phyloP scores from a whole-genome alignment of 2,329 filamentous ascomycete species.

The Fusarium zealandicum region DNA sequence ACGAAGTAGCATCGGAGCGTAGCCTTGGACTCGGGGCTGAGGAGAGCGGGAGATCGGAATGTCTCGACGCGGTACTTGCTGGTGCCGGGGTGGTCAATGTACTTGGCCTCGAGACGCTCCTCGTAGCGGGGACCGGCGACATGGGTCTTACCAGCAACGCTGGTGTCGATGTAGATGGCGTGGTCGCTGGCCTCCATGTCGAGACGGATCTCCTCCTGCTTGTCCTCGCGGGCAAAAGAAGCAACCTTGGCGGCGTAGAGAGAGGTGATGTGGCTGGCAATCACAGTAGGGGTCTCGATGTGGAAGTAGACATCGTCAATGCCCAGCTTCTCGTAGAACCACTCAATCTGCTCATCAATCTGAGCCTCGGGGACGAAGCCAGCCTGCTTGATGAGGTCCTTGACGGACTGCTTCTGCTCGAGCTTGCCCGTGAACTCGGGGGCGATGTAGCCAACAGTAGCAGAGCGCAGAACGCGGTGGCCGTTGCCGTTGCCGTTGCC shows the following conservation, averaged over 20 bases:
- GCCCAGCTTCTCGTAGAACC: constrained; percentile 98
- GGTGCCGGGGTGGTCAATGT: constrained; percentile 80
- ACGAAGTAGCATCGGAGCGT: constrained; percentile 98
- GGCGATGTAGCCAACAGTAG: constrained; percentile 92
- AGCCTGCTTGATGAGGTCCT: constrained; percentile 77
- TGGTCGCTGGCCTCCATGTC: constrained; percentile 96
- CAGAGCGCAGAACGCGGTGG: constrained; percentile 81
- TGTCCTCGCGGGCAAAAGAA: constrained; percentile 90
- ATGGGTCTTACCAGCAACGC: constrained; percentile 81
- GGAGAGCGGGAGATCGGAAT: constrained; percentile 86
- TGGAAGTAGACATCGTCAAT: constrained; percentile 99
- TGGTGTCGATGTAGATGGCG: constrained; percentile 98
- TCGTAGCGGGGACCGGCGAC: constrained; percentile 89
- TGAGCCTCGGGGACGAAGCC: constrained; percentile 87
- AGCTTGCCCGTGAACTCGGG: constrained; percentile 93
- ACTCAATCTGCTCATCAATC: constrained; percentile 84
- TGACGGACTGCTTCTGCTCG: constrained; percentile 89
- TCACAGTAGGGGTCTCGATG: constrained; percentile 83
- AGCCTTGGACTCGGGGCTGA: constrained; percentile 76
- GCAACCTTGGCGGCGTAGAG: constrained; percentile 97
- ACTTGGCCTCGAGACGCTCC: constrained; percentile 92
- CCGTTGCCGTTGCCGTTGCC: constrained; percentile 61
- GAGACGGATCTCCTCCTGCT: constrained; percentile 89
- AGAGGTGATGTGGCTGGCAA: constrained; percentile 93
- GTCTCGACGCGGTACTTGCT: constrained; percentile 93